Evolutionary conservation across 768 basidiomycete genomes (phyloP), one percentile per base, ranked within the genome.

Genomic region (Phlegmacium glaucopus): DNA sequence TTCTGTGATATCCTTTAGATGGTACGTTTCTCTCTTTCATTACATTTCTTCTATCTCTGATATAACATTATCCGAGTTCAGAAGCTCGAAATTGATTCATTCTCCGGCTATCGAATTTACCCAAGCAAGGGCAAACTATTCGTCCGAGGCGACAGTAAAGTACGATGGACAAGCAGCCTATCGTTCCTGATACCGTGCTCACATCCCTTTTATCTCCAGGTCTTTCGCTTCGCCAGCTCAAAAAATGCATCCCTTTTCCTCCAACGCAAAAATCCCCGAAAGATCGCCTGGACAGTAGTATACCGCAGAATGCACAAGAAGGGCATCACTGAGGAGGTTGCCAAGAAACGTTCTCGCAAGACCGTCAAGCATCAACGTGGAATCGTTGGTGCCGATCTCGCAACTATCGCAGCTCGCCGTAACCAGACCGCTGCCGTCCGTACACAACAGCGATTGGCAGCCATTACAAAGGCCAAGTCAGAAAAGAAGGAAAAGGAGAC

Each of bases 241-340:
- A 98, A 98, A 83, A 90, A 84, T 64, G 80, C 94, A 52, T 97
- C 95, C 51, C 87, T 99, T 57, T 98, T 98, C 85, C 77, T 90
- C 49, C 96, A 99, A 72, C 90, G 95, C 77, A 99, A 99, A 79
- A 98, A 99, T 80, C 96, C 96, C 44, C 91, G 96, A 67, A 98
- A 98, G 83, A 94, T 98, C 74, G 87, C 95, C 54, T 98, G 95
- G 95, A 98, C 95, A 32, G 72, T 77, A 61, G 82, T 88, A 52
- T 95, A 89, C 80, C 88, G 91, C 56, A 88, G 94, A 61, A 91
- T 96, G 87, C 96, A 98, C 84, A 96, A 95, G 85, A 99, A 99
- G 85, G 96, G 96, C 69, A 83, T 98, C 70, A 94, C 94, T 42
- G 95, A 98, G 75, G 95, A 98, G 73, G 89, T 94, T 44, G 93